Evolutionary conservation across 2,329 filamentous ascomycete genomes (phyloP), one percentile per base, ranked within the genome.

Genomic region (Neopestalotiopsis rosae): DNA sequence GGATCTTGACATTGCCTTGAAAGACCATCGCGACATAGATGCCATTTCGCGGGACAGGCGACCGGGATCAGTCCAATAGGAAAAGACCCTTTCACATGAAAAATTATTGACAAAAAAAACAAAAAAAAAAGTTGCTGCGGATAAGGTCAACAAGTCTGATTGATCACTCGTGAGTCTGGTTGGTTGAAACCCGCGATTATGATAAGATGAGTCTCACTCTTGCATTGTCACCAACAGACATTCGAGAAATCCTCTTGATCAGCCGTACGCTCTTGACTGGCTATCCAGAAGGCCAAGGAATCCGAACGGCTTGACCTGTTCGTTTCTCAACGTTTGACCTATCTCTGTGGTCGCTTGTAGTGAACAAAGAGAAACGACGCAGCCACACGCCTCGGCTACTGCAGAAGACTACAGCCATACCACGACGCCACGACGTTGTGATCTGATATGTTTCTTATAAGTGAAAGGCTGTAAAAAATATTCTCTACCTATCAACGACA

Each of bases 41-140:
- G 61, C 32, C 28, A 24, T 20, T 42, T 42, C 17, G n/a, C 61
- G 30, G 61, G 13, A 38, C 24, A 17, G 32, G 14, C 13, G 34
- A 63, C 34, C 28, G 61, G 61, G 38, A 63, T 24, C 61, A 63
- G 45, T n/a, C 45, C 45, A 52, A 52, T 52, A n/a, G 45, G 20
- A 52, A 52, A 24, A 52, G 45, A 24, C 45, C 10, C 20, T 52
- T 52, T 17, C 45, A 52, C 45, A 17, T 52, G 45, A 52, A 52
- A 52, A 20, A 52, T 38, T 6, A 38, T 38, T 38, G 34, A 38
- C 6, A n/a, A 52, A 17, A 49, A 49, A 52, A 52, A 17, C 14
- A 20, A n/a, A n/a, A 20, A 52, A 9, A 20, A 52, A 3, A 28
- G 24, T n/a, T 52, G 45, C 45, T 52, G n/a, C 45, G 45, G 17